Percentiles rank a stretch among this genome's conserved stretches.
Evolutionary conservation across 2,329 filamentous ascomycete species (phyloP).

Genomic region (Chaetomiaceae sp.): DNA sequence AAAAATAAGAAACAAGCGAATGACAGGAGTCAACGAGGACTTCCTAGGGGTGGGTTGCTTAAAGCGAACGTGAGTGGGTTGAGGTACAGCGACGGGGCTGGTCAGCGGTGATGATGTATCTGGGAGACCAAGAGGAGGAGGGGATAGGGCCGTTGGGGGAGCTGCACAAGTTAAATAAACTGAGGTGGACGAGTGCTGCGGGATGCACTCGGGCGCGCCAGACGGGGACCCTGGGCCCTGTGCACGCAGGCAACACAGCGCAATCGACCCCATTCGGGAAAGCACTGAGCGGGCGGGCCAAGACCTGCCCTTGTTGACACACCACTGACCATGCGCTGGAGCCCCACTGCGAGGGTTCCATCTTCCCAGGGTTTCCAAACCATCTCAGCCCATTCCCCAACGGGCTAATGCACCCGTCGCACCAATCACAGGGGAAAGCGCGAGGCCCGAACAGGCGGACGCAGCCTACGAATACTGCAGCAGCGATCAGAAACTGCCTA

Average conservation of each 20-base stretch:
- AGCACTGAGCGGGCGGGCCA: slow-evolving; percentile 9
- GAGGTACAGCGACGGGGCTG: slow-evolving; percentile 35
- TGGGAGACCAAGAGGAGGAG: slow-evolving; percentile 24
- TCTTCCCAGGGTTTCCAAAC: too few species aligned
- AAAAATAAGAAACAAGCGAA: slow-evolving; percentile 57
- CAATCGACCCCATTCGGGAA: slow-evolving; percentile 21
- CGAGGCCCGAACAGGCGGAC: too few species aligned
- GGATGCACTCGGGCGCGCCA: slow-evolving; percentile 1
- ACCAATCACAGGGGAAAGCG: too few species aligned
- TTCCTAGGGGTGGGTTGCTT: slow-evolving; percentile 46
- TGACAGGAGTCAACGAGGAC: slow-evolving; percentile 70
- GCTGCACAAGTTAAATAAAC: slow-evolving; percentile 29
- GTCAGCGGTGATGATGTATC: slow-evolving; percentile 32
- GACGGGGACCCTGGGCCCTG: not conserved
- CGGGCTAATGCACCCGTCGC: not conserved
- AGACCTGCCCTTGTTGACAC: slow-evolving; percentile 10
- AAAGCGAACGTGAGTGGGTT: slow-evolving; percentile 30
- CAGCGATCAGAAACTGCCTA: too few species aligned
- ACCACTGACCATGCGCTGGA: slow-evolving; percentile 17
- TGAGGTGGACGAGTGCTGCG: slow-evolving; percentile 7
- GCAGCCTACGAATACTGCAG: too few species aligned
- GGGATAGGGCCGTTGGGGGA: slow-evolving; percentile 27
- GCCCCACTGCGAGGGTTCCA: slow-evolving; percentile 7
- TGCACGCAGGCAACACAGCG: too few species aligned
- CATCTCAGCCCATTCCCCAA: slow-evolving; percentile 1